Conservation (phyloP, 495 filamentous ascomycete species). For the Trypethelium eluteriae region DNA sequence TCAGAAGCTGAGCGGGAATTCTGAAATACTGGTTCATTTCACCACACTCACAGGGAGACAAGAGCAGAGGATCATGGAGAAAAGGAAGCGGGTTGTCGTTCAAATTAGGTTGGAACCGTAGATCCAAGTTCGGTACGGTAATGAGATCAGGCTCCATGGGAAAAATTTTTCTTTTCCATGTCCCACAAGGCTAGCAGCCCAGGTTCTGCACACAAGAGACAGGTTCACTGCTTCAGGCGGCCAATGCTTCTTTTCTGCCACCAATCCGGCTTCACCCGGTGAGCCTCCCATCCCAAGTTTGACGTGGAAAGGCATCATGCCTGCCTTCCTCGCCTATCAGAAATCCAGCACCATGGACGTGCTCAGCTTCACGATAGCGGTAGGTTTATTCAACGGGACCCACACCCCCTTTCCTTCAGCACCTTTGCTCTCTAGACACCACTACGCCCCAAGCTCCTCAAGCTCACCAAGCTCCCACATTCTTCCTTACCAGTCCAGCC, state of each 20-base stretch:
- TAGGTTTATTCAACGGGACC: neutral
- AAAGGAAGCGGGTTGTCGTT: no score
- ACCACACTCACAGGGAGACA: no score
- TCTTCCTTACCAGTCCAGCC: neutral
- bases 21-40: no score
- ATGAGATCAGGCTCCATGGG: neutral
- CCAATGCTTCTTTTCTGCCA: neutral
- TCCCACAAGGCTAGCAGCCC: neutral
- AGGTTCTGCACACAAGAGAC: neutral
- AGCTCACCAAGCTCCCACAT: neutral
- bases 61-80: no score
- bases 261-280: neutral
- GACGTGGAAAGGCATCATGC: neutral
- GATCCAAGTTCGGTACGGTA: neutral
- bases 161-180: neutral
- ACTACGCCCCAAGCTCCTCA: neutral
- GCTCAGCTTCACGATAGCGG: neutral
- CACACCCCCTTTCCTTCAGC: neutral
- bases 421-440: neutral
- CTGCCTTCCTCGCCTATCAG: neutral
- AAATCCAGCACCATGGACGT: neutral
- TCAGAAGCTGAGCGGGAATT: no score
- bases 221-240: neutral
- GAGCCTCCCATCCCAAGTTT: neutral
- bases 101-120: no score